Evolutionary conservation across 148 eudicot genomes (phyloP).

Genomic region (Persicaria tinctoria): DNA sequence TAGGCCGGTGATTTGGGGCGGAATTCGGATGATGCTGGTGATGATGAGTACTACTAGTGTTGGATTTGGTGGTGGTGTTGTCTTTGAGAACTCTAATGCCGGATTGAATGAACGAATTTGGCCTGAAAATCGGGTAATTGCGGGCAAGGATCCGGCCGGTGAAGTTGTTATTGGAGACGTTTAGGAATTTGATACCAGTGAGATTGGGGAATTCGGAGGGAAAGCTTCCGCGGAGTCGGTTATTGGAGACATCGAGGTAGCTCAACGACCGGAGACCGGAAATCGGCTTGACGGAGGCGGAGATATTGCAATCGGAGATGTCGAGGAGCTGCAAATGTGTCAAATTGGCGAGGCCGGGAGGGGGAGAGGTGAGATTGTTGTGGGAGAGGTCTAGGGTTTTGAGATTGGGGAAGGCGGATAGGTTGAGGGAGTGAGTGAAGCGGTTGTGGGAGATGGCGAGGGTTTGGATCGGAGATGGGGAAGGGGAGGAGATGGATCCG

Average conservation of each 20-base stretch:
- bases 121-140: conserved; percentile 33
- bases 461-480: conserved; percentile 28
- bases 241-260: conserved; percentile 56
- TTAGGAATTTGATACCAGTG: conserved; percentile 40
- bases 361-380: conserved; percentile 42
- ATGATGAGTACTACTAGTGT: neutral
- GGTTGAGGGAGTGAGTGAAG: conserved; percentile 47
- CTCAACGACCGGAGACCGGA: conserved; percentile 28
- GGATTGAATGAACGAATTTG: conserved; percentile 50
- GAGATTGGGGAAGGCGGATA: conserved; percentile 45
- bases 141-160: conserved; percentile 24
- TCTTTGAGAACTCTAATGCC: conserved; percentile 42
- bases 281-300: conserved; percentile 37
- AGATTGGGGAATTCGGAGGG: conserved; percentile 64
- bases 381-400: conserved; percentile 48
- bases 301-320: conserved; percentile 57
- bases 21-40: neutral
- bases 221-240: conserved; percentile 47
- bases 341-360: conserved; percentile 38
- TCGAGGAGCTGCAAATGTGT: conserved; percentile 41
- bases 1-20: neutral
- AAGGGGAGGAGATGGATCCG: conserved; percentile 31
- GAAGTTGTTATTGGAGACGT: conserved; percentile 71
- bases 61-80: neutral
- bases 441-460: conserved; percentile 56